Evolutionary conservation across 176 grass and related monocot genomes (phyloP).

Genomic region (Aegilops tauschii): DNA sequence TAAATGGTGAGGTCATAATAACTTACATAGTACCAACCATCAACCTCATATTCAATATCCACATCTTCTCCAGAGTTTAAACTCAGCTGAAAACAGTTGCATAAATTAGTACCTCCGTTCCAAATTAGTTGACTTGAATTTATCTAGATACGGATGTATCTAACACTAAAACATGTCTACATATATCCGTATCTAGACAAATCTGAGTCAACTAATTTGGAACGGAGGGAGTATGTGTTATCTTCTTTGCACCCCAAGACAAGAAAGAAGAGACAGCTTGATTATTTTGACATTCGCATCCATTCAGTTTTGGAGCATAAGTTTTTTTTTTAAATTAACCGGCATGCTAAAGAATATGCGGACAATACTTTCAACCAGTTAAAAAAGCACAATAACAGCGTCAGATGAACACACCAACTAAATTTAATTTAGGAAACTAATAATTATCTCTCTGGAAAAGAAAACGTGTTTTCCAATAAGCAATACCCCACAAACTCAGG

Average conservation of each 20-base stretch:
- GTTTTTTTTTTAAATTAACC: not conserved
- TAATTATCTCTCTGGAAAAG: not conserved
- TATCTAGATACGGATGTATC: too few relatives aligned
- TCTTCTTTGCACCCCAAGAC: not conserved
- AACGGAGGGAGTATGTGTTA: not conserved
- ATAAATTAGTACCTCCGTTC: not conserved
- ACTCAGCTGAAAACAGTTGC: slow-evolving; percentile 67
- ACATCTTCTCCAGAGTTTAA: slow-evolving; percentile 92
- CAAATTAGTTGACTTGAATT: too few relatives aligned
- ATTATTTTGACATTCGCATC: not conserved
- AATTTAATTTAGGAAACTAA: not conserved
- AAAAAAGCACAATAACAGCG: not conserved
- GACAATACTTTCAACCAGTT: not conserved
- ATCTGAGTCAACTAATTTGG: too few relatives aligned
- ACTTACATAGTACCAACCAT: slow-evolving; percentile 99
- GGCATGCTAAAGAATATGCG: not conserved
- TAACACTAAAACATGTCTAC: too few relatives aligned
- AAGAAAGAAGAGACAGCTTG: not conserved
- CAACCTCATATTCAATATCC: slow-evolving; percentile 96
- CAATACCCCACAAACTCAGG: slow-evolving; percentile 5
- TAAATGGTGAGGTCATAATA: not conserved
- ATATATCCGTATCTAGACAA: too few relatives aligned
- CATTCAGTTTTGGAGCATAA: not conserved
- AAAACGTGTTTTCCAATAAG: not conserved
- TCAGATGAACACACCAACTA: not conserved